Base-by-base conservation (phyloP, 1,284 basidiomycete species). In the Cryptococcus deneoformans region DNA sequence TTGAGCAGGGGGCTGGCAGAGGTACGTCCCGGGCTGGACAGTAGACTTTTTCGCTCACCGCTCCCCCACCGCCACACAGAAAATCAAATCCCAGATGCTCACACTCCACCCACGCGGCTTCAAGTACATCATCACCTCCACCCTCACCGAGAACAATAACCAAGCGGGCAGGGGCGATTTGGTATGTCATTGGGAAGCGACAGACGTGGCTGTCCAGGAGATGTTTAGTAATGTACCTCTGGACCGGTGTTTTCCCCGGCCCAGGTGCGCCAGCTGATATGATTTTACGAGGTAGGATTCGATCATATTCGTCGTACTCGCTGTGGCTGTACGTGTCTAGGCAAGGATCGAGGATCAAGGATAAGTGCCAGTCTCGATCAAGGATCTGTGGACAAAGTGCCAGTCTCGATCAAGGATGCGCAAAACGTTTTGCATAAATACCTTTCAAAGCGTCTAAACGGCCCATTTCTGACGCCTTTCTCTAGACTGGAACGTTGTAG, bases 141-240 rank as follows among this genome's bases (percentile, higher is more conserved):
- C 20, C 20, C 20, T 20, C 20, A 20, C 20, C 20, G 20, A 20
- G 20, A 20, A 20, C 20, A 20, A 20, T 20, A 20, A 20, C 20
- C 20, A 20, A 20, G 20, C 20, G 20, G 20, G 7, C 54, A 70
- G 74, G 45, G 74, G 73, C n/a, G 74, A 76, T 62, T 69, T 76
- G 70, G 65, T 69, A 24, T 75, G 73, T 61, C 74, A 76, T 61
- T 76, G 74, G 74, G 74, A 76, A 66, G 73, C 73, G 50, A 66
- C 71, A 10, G 74, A 76, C 58, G 49, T 53, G 0, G 74, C 66
- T 16, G 57, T 73, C 14, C 74, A 76, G 59, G 74, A 76, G 54
- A 73, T 76, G 63, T 76, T 53, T 57, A 70, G 67, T 45, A 76
- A 76, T 61, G 73, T 74, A 47, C 61, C 69, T 66, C 35, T 46